Evolutionary conservation across 495 filamentous ascomycete species (phyloP).

Genomic region (Aspergillus biplanus): DNA sequence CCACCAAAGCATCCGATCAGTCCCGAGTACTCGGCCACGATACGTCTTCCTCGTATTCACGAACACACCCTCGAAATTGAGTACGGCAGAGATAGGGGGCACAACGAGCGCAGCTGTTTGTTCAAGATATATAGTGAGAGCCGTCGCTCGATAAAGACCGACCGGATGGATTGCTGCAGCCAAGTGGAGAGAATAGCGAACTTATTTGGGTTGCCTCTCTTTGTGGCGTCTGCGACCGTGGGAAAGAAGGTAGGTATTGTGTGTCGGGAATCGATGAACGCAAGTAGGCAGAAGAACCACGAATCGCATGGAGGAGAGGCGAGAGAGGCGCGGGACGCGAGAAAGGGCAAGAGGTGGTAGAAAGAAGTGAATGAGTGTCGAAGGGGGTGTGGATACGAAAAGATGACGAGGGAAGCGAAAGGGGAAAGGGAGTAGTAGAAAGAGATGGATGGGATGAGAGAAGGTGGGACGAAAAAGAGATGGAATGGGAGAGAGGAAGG

Average conservation of each 20-base stretch:
- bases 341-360: constrained; percentile 24
- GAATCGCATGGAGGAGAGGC: constrained; percentile 42
- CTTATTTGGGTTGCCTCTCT: constrained; percentile 22
- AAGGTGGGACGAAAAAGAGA: constrained; percentile 22
- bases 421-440: constrained; percentile 28
- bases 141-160: not conserved
- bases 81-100: too few species aligned
- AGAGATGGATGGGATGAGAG: constrained; percentile 35
- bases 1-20: not conserved
- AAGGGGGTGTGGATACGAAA: constrained; percentile 35
- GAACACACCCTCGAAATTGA: too few species aligned
- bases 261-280: constrained; percentile 29
- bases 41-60: not conserved
- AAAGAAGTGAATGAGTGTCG: constrained; percentile 33
- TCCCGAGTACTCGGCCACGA: not conserved
- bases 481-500: constrained; percentile 27
- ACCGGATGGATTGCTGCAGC: not conserved
- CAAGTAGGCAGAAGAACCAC: constrained; percentile 34
- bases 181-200: constrained; percentile 17
- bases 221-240: constrained; percentile 34
- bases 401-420: constrained; percentile 35
- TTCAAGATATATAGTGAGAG: not conserved
- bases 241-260: constrained; percentile 27
- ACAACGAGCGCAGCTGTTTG: not conserved
- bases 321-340: constrained; percentile 28